These are phyloP conservation scores for Melaleuca quinquenervia DNA, from an alignment of 345 rosid genomes.

Conservation along the genomic window DNA sequence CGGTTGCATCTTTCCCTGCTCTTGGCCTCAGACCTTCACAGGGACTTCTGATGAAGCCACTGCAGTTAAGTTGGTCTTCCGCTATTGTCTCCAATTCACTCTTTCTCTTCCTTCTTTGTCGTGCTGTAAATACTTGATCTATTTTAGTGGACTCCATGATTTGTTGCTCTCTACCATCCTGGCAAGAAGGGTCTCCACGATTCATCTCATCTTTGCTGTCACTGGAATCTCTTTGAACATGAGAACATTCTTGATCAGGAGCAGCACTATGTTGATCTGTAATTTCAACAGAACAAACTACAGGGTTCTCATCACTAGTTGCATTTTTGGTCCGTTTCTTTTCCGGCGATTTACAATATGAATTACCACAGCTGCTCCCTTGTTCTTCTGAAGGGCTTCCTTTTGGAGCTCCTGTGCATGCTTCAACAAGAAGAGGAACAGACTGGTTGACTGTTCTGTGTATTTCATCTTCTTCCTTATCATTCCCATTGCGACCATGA, in stretches of 20 bases:
- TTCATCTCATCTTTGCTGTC: conserved; percentile 16
- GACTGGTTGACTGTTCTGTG: neutral
- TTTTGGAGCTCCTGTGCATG: conserved; percentile 12
- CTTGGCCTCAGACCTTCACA: conserved; percentile 98
- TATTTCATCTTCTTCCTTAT: neutral
- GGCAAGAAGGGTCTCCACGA: neutral
- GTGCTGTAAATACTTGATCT: neutral
- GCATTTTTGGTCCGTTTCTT: neutral
- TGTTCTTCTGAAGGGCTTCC: conserved; percentile 9
- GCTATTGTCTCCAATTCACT: conserved; percentile 31
- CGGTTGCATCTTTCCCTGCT: conserved; percentile 22
- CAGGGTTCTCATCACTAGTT: conserved; percentile 1
- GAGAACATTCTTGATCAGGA: neutral
- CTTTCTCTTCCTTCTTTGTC: conserved; percentile 39
- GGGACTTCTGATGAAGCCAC: conserved; percentile 75
- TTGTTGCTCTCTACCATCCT: conserved; percentile 5
- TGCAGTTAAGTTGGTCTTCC: conserved; percentile 13
- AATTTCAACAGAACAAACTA: conserved; percentile 1
- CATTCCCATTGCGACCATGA: neutral
- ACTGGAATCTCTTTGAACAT: neutral
- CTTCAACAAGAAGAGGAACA: conserved; percentile 1
- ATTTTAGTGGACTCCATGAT: conserved; percentile 5
- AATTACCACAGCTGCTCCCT: neutral
- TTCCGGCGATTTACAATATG: neutral
- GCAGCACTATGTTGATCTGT: conserved; percentile 2